These are phyloP conservation scores for Suaeda aralocaspica DNA, from an alignment of 148 eudicot species.

Conservation along the genomic window DNA sequence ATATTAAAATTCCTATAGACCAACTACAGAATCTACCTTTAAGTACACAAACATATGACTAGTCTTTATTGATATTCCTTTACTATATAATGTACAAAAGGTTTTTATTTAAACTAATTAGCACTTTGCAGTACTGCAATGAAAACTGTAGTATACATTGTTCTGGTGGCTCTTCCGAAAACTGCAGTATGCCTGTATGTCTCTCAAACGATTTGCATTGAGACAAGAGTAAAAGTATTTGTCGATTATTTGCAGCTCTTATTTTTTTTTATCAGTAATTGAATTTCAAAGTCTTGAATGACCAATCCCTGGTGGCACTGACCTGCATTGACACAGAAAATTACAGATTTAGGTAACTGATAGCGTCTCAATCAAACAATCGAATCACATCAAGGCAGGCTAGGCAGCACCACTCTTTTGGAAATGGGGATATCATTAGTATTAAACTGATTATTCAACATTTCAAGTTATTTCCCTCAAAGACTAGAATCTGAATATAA, in stretches of 20 bases:
- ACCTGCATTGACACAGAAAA: constrained; percentile 23
- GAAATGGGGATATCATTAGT: neutral
- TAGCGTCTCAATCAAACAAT: neutral
- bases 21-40: too few relatives aligned
- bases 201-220: too few relatives aligned
- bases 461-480: neutral
- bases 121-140: too few relatives aligned
- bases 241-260: neutral
- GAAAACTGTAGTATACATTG: too few relatives aligned
- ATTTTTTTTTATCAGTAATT: neutral
- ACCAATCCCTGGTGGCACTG: neutral
- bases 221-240: too few relatives aligned
- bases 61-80: too few relatives aligned
- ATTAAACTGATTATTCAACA: neutral
- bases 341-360: neutral
- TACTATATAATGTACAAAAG: too few relatives aligned
- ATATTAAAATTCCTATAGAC: too few relatives aligned
- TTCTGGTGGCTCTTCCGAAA: neutral
- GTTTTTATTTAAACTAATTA: too few relatives aligned
- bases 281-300: constrained; percentile 23
- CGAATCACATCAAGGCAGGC: too few relatives aligned
- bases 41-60: too few relatives aligned
- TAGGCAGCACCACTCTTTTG: too few relatives aligned
- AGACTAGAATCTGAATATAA: neutral
- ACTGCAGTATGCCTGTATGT: neutral